These are phyloP conservation scores for Naegleria gruberi DNA, from an alignment of 208 protist species.

Conservation along the genomic window DNA sequence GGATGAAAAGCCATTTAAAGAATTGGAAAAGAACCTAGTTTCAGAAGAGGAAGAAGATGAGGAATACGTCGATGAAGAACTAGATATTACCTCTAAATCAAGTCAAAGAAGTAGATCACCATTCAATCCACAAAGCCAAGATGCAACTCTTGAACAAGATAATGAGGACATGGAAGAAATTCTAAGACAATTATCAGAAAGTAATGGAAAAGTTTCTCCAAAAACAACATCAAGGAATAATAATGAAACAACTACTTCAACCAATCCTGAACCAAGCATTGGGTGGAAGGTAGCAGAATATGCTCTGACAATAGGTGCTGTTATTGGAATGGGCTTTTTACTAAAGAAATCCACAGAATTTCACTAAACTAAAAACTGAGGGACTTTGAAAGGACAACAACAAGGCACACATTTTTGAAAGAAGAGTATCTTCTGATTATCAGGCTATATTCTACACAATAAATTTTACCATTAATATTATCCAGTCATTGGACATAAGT, in stretches of 20 bases:
- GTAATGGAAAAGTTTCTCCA: background rate
- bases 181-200: background rate
- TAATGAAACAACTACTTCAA: background rate
- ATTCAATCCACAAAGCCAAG: too few relatives aligned
- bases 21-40: background rate
- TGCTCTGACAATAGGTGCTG: background rate
- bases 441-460: too few relatives aligned
- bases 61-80: background rate
- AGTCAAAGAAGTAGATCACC: background rate
- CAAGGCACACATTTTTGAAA: too few relatives aligned
- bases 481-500: too few relatives aligned
- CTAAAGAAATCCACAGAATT: background rate
- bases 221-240: background rate
- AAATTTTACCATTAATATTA: too few relatives aligned
- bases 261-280: background rate
- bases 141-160: background rate
- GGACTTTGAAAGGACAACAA: too few relatives aligned
- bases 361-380: too few relatives aligned
- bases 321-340: background rate
- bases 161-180: background rate
- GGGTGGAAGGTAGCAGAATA: background rate
- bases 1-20: background rate
- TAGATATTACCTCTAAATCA: background rate
- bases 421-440: too few relatives aligned
- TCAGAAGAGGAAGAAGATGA: background rate